phyloP scores from a whole-genome alignment of 1,284 basidiomycete genomes.

The Ganoderma leucocontextum region DNA sequence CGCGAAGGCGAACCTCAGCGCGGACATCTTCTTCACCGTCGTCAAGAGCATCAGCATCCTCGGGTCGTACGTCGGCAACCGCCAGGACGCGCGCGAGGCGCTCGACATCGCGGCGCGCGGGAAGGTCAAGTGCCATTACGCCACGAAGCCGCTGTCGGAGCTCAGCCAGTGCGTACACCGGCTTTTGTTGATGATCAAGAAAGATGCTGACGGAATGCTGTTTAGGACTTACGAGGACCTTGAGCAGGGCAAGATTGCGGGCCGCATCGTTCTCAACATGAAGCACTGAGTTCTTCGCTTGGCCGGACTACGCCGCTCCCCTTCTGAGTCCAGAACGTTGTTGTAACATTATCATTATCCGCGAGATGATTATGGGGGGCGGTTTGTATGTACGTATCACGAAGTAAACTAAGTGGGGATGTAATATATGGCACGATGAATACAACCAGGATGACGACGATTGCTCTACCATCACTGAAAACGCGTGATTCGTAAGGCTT shows the following conservation, averaged over 20 bases:
- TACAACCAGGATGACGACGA: too few species aligned
- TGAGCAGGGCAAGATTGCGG: constrained; percentile 62
- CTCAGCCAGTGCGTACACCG: constrained; percentile 56
- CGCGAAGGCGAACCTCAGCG: constrained; percentile 64
- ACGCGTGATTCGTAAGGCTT: too few species aligned
- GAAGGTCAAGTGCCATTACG: constrained; percentile 72
- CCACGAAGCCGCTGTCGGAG: constrained; percentile 57
- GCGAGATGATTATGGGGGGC: not conserved
- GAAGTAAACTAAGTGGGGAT: constrained; percentile 9
- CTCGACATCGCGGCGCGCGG: constrained; percentile 79
- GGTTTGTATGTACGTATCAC: constrained; percentile 7
- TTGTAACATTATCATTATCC: constrained; percentile 7
- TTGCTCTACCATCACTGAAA: too few species aligned
- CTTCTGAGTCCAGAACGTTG: not conserved
- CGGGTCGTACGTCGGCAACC: constrained; percentile 80
- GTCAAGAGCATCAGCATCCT: constrained; percentile 74
- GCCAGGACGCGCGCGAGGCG: constrained; percentile 81
- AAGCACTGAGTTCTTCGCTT: constrained; percentile 24
- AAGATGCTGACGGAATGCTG: not conserved
- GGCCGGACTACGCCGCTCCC: not conserved
- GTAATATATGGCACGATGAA: not conserved
- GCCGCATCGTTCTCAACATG: constrained; percentile 70
- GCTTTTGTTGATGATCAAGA: not conserved
- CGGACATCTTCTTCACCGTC: constrained; percentile 84
- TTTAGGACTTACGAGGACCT: constrained; percentile 64